phyloP scores from a whole-genome alignment of 805 yeast genomes.

The Grigorovia transvaalensis region DNA sequence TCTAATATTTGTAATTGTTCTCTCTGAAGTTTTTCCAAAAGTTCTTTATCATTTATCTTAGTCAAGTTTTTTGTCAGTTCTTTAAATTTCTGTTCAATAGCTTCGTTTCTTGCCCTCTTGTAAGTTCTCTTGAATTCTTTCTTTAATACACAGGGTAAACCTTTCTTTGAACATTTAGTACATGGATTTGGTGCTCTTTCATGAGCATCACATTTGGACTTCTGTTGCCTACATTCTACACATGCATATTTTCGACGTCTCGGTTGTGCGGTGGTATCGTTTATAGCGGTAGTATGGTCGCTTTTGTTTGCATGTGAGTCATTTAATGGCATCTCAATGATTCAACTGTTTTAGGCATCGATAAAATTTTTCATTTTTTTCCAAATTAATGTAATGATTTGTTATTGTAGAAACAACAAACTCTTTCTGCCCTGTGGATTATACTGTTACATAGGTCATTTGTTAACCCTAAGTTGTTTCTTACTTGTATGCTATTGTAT shows the following conservation, averaged over 20 bases:
- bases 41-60: slow-evolving; percentile 22
- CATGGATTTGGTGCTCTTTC: slow-evolving; percentile 72
- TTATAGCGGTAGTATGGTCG: not conserved
- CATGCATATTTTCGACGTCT: slow-evolving; percentile 58
- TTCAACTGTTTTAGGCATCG: not conserved
- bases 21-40: slow-evolving; percentile 19
- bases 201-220: slow-evolving; percentile 80
- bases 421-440: too few species aligned
- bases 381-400: not conserved
- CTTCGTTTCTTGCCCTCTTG: slow-evolving; percentile 79
- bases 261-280: not conserved
- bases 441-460: too few species aligned
- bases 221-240: slow-evolving; percentile 93
- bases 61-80: slow-evolving; percentile 51
- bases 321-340: not conserved
- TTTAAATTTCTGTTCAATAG: slow-evolving; percentile 67
- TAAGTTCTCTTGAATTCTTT: slow-evolving; percentile 81
- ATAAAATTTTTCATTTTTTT: not conserved
- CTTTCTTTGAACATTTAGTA: slow-evolving; percentile 65
- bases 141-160: slow-evolving; percentile 59
- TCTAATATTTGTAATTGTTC: slow-evolving; percentile 21
- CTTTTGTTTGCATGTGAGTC: not conserved
- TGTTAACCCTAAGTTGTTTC: too few species aligned
- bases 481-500: too few species aligned
- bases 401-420: too few species aligned